A percentile compares a stretch with the other conserved stretches of the same genome.
phyloP scores from a whole-genome alignment of 345 rosid species.

The Populus simonii region DNA sequence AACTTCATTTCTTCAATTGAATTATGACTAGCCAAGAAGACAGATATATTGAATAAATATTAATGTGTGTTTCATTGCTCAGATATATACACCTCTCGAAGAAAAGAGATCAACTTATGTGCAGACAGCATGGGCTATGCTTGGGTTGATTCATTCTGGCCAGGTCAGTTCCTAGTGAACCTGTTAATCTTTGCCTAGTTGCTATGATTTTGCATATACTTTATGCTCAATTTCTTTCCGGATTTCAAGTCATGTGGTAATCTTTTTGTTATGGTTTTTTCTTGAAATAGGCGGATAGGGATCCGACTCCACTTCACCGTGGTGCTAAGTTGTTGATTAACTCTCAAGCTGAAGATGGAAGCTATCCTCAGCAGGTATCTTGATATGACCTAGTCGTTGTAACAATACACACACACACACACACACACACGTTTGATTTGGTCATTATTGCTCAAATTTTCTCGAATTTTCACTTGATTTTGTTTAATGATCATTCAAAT shows the following conservation, averaged over 20 bases:
- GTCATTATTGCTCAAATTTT: constrained; percentile 5
- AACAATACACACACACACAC: neutral
- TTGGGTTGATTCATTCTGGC: constrained; percentile 46
- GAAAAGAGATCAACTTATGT: constrained; percentile 48
- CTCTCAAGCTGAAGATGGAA: constrained; percentile 57
- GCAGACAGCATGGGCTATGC: constrained; percentile 51
- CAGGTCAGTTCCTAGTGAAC: constrained; percentile 35
- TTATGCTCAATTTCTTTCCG: too few relatives aligned
- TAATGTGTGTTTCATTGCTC: neutral
- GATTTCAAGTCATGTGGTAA: too few relatives aligned
- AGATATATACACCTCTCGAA: constrained; percentile 48
- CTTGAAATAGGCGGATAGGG: constrained; percentile 17
- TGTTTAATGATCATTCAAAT: too few relatives aligned
- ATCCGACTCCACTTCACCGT: constrained; percentile 55
- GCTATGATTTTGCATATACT: too few relatives aligned
- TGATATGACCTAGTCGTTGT: too few relatives aligned
- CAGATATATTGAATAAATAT: too few relatives aligned
- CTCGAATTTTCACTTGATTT: too few relatives aligned
- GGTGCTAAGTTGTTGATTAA: constrained; percentile 69
- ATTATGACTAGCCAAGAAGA: neutral
- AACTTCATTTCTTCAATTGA: neutral
- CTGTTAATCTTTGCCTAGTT: neutral
- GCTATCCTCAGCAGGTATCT: constrained; percentile 44
- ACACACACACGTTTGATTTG: neutral
- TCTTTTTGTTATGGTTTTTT: too few relatives aligned